Conservation (phyloP, 345 rosid species). For the Citrus hindsii region DNA sequence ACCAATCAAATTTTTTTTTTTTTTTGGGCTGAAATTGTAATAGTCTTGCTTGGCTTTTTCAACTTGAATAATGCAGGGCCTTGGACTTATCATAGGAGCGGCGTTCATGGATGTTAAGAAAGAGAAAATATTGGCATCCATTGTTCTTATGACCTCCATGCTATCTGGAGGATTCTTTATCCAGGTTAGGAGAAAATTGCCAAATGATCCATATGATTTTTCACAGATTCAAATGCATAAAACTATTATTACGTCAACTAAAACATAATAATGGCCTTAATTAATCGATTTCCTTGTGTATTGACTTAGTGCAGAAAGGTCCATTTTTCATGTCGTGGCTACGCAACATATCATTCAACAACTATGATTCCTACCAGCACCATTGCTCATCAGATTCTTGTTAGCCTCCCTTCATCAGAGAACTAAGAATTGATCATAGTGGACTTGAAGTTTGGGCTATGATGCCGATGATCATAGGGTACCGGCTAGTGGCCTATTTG, state of each 20-base stretch:
- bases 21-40: background rate
- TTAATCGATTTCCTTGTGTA: background rate
- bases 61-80: constrained; percentile 25
- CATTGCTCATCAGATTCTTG: constrained; percentile 7
- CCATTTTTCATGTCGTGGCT: constrained; percentile 36
- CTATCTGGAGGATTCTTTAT: constrained; percentile 34
- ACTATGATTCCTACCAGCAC: constrained; percentile 28
- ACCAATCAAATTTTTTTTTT: background rate
- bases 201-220: background rate
- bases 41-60: background rate
- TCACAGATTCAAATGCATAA: background rate
- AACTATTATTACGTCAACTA: background rate
- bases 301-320: constrained; percentile 19
- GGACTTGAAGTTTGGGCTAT: constrained; percentile 23
- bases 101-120: constrained; percentile 36
- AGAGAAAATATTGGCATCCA: constrained; percentile 23
- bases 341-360: constrained; percentile 24
- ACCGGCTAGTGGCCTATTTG: constrained; percentile 27
- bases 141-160: constrained; percentile 33
- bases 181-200: constrained; percentile 15
- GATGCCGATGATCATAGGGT: constrained; percentile 26
- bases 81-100: constrained; percentile 33
- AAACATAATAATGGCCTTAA: no score
- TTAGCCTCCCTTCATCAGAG: background rate
- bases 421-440: constrained; percentile 11